phyloP scores from a whole-genome alignment of 805 yeast genomes.

The Lipomyces starkeyi region DNA sequence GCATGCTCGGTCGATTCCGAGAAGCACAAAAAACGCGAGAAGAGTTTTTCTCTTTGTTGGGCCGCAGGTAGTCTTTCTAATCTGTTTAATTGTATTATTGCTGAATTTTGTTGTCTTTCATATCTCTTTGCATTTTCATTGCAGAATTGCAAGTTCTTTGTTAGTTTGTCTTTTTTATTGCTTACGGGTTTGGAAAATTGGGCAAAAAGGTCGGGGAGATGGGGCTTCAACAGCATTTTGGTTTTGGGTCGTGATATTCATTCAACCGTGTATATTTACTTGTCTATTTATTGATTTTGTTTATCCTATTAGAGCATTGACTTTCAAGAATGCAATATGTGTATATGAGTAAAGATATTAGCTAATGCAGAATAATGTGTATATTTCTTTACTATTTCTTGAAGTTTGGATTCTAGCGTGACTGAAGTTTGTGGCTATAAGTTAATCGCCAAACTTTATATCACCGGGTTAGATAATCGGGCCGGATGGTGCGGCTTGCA shows the following conservation, averaged over 20 bases:
- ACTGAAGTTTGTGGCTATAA: background rate
- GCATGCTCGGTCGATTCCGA: slow-evolving; percentile 96
- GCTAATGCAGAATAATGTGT: background rate
- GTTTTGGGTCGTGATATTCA: slow-evolving; percentile 2
- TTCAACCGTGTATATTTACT: slow-evolving; percentile 10
- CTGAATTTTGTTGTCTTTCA: background rate
- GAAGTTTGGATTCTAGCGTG: too few relatives aligned
- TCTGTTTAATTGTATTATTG: background rate
- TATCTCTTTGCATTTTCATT: background rate
- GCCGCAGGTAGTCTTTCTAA: slow-evolving; percentile 16
- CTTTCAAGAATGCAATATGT: background rate
- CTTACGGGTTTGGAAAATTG: slow-evolving; percentile 3
- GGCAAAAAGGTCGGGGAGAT: background rate
- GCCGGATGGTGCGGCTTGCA: too few relatives aligned
- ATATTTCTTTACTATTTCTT: too few relatives aligned
- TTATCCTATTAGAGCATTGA: background rate
- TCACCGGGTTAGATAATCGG: too few relatives aligned
- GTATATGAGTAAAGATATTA: background rate
- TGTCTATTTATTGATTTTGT: background rate
- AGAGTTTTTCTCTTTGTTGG: slow-evolving; percentile 81
- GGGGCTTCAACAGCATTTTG: slow-evolving; percentile 13
- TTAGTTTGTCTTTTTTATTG: background rate
- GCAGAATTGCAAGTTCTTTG: background rate
- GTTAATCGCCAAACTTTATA: too few relatives aligned
- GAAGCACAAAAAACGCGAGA: slow-evolving; percentile 94